Base-by-base conservation (phyloP, 2,329 filamentous ascomycete genomes). In the Calonectria ilicicola region DNA sequence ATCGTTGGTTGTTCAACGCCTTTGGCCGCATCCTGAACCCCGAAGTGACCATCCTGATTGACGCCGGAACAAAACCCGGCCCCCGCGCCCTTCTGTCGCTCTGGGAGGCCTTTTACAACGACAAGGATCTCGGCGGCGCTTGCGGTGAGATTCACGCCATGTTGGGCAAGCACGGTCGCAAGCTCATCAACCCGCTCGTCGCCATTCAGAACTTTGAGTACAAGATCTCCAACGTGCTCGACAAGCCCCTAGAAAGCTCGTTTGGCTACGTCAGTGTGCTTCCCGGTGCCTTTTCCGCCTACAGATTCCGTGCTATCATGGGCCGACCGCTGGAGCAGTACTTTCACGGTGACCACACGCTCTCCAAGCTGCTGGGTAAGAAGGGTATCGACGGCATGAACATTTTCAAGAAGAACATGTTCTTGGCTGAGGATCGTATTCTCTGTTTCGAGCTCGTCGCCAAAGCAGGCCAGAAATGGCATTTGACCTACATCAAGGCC, bases 321-420 rank as follows among this genome's bases (percentile, higher is more conserved):
- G 77, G 77, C 1, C 70, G 77, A 6, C 77, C 77, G 0, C 47
- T 78, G 42, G 77, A 78, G 42, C 77, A 78, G 62, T 78, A 78
- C 72, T 78, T 78, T 53, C 77, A 78, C 32, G 77, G 77, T 12
- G 77, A 78, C 35, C 77, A 78, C 6, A 78, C 77, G 21, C 77
- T 78, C 12, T 78, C 77, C 8, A 78, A 78, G 44, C 63, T 75
- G 2, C 51, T 78, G 7, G 77, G 77, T 62, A 78, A 78, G 69
- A 78, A 78, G 72, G 77, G 77, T 26, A 78, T 78, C 15, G 77
- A 78, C 38, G 77, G 77, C 12, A 78, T 78, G 77, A 78, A 78
- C 6, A 78, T 78, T 53, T 78, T 78, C 74, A 78, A 78, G 69
- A 78, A 78, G 75, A 78, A 78, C 69, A 78, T 78, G 77, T 78